Evolutionary conservation across 1,139 yeast species (phyloP).

Genomic region (Candida frijolesensis): DNA sequence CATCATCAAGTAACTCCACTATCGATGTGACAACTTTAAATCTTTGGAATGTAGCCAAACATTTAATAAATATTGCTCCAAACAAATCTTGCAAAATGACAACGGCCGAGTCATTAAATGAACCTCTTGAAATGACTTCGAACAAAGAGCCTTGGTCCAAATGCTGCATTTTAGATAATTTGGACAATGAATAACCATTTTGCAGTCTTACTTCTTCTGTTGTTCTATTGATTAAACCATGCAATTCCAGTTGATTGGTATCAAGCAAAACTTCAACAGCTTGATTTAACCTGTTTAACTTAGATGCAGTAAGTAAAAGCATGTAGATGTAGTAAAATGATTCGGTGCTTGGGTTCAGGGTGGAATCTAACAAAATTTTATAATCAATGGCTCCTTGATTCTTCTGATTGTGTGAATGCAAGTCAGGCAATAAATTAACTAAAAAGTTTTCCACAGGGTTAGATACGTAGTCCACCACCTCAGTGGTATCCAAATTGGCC

Average conservation of each 20-base stretch:
- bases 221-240: slow-evolving; percentile 57
- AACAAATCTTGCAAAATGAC: slow-evolving; percentile 69
- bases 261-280: slow-evolving; percentile 58
- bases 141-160: slow-evolving; percentile 27
- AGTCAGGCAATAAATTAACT: slow-evolving; percentile 31
- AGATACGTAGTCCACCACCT: slow-evolving; percentile 51
- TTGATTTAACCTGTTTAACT: slow-evolving; percentile 63
- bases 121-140: slow-evolving; percentile 28
- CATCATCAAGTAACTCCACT: slow-evolving; percentile 27
- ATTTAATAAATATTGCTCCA: slow-evolving; percentile 64
- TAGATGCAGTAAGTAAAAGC: slow-evolving; percentile 59
- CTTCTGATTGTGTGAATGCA: slow-evolving; percentile 27
- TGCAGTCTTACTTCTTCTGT: slow-evolving; percentile 65
- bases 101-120: slow-evolving; percentile 53
- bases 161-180: slow-evolving; percentile 33
- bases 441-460: slow-evolving; percentile 44
- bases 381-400: slow-evolving; percentile 30
- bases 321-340: slow-evolving; percentile 60
- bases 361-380: slow-evolving; percentile 31
- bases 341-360: slow-evolving; percentile 36
- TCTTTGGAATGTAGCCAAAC: slow-evolving; percentile 66
- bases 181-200: slow-evolving; percentile 32
- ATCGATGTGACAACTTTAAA: slow-evolving; percentile 69
- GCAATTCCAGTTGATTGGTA: slow-evolving; percentile 45
- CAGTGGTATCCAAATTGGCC: slow-evolving; percentile 58